Conservation (phyloP, 371 early-diverging fungal species). For the Mortierella sp. region DNA sequence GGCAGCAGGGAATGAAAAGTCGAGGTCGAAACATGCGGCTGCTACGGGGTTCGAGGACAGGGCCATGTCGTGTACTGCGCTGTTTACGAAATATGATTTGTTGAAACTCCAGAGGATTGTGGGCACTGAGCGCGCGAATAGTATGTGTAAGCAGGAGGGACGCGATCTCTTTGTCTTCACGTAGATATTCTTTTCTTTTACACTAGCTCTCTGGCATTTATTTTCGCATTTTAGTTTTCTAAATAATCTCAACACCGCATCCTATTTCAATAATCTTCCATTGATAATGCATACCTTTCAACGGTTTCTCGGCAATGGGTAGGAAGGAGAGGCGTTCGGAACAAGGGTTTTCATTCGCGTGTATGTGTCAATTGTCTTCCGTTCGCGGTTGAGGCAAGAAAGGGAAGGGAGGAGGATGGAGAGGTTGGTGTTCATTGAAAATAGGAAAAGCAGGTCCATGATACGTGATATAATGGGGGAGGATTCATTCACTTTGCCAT, state of each 20-base stretch:
- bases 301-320: too few relatives aligned
- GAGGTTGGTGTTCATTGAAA: too few relatives aligned
- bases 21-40: slow-evolving; percentile 60
- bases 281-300: too few relatives aligned
- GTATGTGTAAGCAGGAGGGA: slow-evolving; percentile 80
- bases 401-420: too few relatives aligned
- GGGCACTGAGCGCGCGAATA: slow-evolving; percentile 81
- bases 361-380: too few relatives aligned
- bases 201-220: neutral
- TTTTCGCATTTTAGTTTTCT: neutral
- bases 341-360: too few relatives aligned
- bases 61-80: slow-evolving; percentile 73
- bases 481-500: too few relatives aligned
- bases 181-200: slow-evolving; percentile 32
- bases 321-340: too few relatives aligned
- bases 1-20: slow-evolving; percentile 61
- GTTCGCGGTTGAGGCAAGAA: too few relatives aligned
- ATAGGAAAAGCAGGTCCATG: too few relatives aligned
- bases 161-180: slow-evolving; percentile 80
- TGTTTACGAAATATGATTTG: slow-evolving; percentile 89
- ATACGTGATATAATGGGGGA: too few relatives aligned
- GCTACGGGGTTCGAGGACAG: slow-evolving; percentile 49
- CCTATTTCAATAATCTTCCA: too few relatives aligned
- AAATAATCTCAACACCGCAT: neutral
- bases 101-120: slow-evolving; percentile 92